A percentile compares a stretch with the other conserved stretches of the same genome.
phyloP scores from a whole-genome alignment of 75 land plant species.

The Pseudotsuga menziesii region DNA sequence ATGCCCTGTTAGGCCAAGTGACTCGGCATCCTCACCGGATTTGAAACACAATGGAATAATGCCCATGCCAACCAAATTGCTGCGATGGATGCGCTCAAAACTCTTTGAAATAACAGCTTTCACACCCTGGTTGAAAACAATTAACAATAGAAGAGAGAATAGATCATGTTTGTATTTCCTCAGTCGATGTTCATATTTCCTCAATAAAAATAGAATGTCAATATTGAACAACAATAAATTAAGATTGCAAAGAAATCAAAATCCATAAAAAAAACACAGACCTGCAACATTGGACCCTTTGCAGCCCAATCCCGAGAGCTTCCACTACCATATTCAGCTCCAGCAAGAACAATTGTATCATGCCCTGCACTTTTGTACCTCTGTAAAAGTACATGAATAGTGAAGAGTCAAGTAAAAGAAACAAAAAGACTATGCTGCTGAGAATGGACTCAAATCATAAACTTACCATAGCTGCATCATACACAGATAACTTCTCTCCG shows the following conservation, averaged over 20 bases:
- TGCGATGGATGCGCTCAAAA: slow-evolving; percentile 95
- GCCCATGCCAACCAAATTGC: slow-evolving; percentile 97
- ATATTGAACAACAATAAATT: not conserved
- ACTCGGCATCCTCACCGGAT: slow-evolving; percentile 84
- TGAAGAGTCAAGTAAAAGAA: not conserved
- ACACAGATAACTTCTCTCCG: slow-evolving; percentile 78
- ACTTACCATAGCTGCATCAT: slow-evolving; percentile 81
- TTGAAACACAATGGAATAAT: slow-evolving; percentile 96
- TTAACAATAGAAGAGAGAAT: not conserved
- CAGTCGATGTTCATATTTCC: not conserved
- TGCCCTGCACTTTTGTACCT: slow-evolving; percentile 68
- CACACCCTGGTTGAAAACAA: slow-evolving; percentile 53
- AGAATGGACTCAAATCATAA: not conserved
- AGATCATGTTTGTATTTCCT: not conserved
- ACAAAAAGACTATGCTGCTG: not conserved
- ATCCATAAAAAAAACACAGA: slow-evolving; percentile 15
- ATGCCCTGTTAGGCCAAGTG: slow-evolving; percentile 80
- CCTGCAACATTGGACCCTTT: slow-evolving; percentile 90
- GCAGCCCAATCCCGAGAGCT: slow-evolving; percentile 98
- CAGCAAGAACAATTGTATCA: slow-evolving; percentile 71
- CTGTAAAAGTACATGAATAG: slow-evolving; percentile 20
- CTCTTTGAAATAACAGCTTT: slow-evolving; percentile 95
- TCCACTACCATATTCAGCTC: slow-evolving; percentile 95
- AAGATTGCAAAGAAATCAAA: not conserved
- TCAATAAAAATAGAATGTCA: not conserved